Conservation (phyloP, 2,329 filamentous ascomycete genomes). For the Apiospora aurea region DNA sequence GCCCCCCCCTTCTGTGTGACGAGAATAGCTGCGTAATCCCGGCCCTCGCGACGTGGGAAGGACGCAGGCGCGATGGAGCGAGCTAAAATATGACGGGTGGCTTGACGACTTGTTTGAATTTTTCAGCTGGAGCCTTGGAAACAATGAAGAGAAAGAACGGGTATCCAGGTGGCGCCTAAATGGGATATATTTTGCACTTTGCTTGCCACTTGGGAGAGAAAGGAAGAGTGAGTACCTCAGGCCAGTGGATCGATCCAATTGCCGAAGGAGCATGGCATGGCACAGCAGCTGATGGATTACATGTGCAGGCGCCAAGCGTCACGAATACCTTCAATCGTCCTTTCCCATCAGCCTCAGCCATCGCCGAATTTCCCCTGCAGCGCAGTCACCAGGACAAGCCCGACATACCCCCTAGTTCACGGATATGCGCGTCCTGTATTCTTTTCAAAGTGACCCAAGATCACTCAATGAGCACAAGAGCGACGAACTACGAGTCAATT, state of each 20-base stretch:
- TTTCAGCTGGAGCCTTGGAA: not conserved
- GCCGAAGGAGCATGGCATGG: not conserved
- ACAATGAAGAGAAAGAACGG: not conserved
- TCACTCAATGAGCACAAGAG: too few relatives aligned
- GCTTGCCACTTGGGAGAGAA: not conserved
- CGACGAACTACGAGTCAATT: too few relatives aligned
- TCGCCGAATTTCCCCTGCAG: not conserved
- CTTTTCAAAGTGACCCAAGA: too few relatives aligned
- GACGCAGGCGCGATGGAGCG: not conserved
- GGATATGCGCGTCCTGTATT: too few relatives aligned
- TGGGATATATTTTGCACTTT: not conserved
- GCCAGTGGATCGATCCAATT: not conserved
- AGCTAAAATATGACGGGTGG: not conserved
- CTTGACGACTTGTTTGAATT: not conserved
- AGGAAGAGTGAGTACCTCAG: not conserved
- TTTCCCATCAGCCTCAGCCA: not conserved
- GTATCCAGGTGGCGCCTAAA: too few relatives aligned
- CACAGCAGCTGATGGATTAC: conserved; percentile 13
- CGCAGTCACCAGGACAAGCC: too few relatives aligned
- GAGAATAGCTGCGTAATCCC: not conserved
- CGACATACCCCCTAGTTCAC: too few relatives aligned
- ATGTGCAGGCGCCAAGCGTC: not conserved
- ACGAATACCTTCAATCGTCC: not conserved
- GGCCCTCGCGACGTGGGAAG: not conserved
- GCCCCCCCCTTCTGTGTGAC: conserved; percentile 9